Evolutionary conservation across 176 grass and related monocot species (phyloP), one percentile per base, ranked within the genome.

Genomic region (Hyparrhenia diplandra): DNA sequence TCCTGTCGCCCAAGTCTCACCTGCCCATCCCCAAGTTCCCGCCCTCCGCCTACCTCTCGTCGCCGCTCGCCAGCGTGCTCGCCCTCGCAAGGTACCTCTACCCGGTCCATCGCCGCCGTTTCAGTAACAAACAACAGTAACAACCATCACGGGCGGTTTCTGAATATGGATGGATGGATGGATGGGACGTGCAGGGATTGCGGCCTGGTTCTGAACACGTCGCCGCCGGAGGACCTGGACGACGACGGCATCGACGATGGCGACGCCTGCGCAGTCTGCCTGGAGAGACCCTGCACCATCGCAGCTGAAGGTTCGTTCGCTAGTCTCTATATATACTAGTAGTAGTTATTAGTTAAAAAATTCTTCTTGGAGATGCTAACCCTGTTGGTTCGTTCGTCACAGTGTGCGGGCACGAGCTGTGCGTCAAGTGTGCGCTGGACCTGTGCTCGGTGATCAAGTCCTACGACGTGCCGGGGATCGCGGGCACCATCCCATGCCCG

Each of bases 351-450:
- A 42, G 41, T 42, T 42, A 42, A 29, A 20, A 57, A 16, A 59
- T 70, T 35, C 14, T 67, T 64, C 46, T 59, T 71, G 43, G 11
- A 32, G 6, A 78, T 8, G 28, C 31, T 75, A 14, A 55, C 4
- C 36, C 9, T 71, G 36, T 37, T 5, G 6, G 13, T 18, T 8
- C 51, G 6, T 55, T 7, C 2, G 2, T 54, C n/a, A n/a, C n/a
- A 98, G 95, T 87, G 58, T 99, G 92, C 41, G 86, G 89, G 5
- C 95, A 98, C 52, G 88, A 89, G 79, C 88, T 98, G 28, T 98
- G 95, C 71, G 86, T 87, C 10, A 94, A 81, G 65, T 98, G 95
- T 62, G 90, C 96, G 21, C 72, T 95, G 29, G 82, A 89, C 67
- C 90, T 98, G 36, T 95, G 92, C 82, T 91, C 96, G 62, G 80